These are phyloP conservation scores for Dothideomycetidae sp. DNA, from an alignment of 2,329 filamentous ascomycete species.

Conservation along the genomic window DNA sequence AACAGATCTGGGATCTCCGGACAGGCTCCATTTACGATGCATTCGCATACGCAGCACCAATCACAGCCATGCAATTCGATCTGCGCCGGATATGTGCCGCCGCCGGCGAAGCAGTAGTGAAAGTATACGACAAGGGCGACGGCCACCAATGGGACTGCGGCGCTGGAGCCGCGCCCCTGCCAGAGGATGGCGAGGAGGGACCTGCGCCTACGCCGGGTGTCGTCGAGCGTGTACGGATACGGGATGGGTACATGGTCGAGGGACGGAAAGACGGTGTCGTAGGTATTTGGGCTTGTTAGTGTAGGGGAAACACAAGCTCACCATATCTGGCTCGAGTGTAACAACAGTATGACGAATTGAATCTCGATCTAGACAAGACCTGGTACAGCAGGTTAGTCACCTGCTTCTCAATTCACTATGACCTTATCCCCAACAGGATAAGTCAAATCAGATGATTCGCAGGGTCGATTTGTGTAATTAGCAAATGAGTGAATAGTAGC, in stretches of 20 bases:
- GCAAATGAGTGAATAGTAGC: no score
- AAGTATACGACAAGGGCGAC: conserved; percentile 96
- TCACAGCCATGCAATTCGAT: conserved; percentile 98
- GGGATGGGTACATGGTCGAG: conserved; percentile 87
- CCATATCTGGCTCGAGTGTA: no score
- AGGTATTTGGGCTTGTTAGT: conserved; percentile 72
- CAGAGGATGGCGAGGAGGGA: conserved; percentile 49
- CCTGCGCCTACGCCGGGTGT: conserved; percentile 32
- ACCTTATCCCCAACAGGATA: no score
- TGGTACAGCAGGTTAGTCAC: no score
- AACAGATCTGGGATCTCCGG: conserved; percentile 92
- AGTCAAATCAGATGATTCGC: no score
- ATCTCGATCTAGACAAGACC: no score
- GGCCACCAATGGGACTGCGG: conserved; percentile 95
- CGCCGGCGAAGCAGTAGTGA: conserved; percentile 83
- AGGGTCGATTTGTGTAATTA: no score
- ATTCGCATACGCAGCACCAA: conserved; percentile 81
- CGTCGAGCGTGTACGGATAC: conserved; percentile 77
- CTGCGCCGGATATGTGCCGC: conserved; percentile 75
- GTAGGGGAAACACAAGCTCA: no score
- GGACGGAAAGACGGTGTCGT: conserved; percentile 77
- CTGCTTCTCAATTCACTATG: no score
- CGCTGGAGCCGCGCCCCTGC: conserved; percentile 54
- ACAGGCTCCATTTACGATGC: conserved; percentile 92
- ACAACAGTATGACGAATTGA: no score